Evolutionary conservation across 306 rosid genomes (phyloP).

Genomic region (Pyrus communis): DNA sequence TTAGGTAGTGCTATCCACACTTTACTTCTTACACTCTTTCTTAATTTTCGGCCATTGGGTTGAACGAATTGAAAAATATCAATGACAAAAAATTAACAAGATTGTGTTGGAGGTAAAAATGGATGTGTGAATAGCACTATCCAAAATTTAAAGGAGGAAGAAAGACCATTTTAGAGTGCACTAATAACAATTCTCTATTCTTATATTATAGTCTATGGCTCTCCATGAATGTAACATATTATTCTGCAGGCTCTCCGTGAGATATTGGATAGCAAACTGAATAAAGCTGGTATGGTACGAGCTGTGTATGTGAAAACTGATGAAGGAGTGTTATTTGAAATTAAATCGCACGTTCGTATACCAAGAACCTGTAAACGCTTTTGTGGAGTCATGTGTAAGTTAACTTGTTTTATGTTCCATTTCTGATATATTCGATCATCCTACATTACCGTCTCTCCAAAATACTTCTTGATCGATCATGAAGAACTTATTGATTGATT

Average conservation of each 20-base stretch:
- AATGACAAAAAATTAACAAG: too few species aligned
- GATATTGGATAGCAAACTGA: slow-evolving; percentile 30
- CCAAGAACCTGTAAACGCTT: slow-evolving; percentile 30
- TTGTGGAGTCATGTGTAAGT: slow-evolving; percentile 33
- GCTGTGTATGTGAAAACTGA: slow-evolving; percentile 34
- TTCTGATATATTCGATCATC: neutral
- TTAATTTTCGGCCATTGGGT: too few species aligned
- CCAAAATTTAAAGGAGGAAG: neutral
- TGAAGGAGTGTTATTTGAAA: slow-evolving; percentile 29
- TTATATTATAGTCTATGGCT: too few species aligned
- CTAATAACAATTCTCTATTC: neutral
- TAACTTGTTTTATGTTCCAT: too few species aligned
- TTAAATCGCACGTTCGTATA: slow-evolving; percentile 33
- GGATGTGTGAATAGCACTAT: too few species aligned
- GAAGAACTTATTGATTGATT: neutral
- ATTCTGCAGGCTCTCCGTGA: slow-evolving; percentile 16
- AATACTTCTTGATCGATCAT: neutral
- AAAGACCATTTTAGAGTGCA: neutral
- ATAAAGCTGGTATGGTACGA: slow-evolving; percentile 31
- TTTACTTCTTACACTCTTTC: too few species aligned
- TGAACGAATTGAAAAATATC: too few species aligned
- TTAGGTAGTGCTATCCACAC: too few species aligned
- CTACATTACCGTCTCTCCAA: neutral
- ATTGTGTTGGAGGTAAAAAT: too few species aligned
- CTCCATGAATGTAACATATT: too few species aligned